A percentile compares a stretch with the other conserved stretches of the same genome.
Conservation (phyloP, 345 rosid genomes). For the Lepidium didymum region DNA sequence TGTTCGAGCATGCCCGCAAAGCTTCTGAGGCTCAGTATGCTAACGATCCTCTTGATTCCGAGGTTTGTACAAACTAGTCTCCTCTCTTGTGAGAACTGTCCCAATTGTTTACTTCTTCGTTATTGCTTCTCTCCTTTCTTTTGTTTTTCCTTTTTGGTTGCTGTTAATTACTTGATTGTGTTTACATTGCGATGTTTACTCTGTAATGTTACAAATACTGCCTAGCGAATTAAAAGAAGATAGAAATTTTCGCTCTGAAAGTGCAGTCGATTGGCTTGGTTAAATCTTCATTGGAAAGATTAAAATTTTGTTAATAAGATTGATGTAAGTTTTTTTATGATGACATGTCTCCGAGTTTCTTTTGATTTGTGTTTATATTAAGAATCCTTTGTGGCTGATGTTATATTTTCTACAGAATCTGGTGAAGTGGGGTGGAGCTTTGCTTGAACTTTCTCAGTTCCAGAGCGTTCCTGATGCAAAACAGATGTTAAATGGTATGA, state of each 20-base stretch:
- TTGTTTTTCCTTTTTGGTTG: neutral
- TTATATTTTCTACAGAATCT: constrained; percentile 31
- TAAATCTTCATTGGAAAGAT: neutral
- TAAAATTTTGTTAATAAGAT: neutral
- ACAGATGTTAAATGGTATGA: constrained; percentile 31
- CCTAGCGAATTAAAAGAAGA: too few species aligned
- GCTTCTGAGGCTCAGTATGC: constrained; percentile 47
- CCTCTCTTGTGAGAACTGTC: neutral
- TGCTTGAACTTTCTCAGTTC: constrained; percentile 60
- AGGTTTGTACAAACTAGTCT: constrained; percentile 27
- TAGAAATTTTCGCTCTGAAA: too few species aligned
- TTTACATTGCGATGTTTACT: neutral
- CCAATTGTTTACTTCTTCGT: neutral
- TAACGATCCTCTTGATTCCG: constrained; percentile 56
- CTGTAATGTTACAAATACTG: neutral
- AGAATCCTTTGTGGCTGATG: neutral
- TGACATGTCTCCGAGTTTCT: neutral
- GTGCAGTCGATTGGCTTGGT: neutral
- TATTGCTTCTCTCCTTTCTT: neutral
- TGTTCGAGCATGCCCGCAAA: constrained; percentile 50
- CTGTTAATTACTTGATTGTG: neutral
- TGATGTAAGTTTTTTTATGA: neutral
- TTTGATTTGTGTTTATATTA: neutral
- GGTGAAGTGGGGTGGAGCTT: constrained; percentile 46
- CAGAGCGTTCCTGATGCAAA: constrained; percentile 39